These are phyloP conservation scores for Ganoderma sp. DNA, from an alignment of 1,284 basidiomycete genomes.

Conservation along the genomic window DNA sequence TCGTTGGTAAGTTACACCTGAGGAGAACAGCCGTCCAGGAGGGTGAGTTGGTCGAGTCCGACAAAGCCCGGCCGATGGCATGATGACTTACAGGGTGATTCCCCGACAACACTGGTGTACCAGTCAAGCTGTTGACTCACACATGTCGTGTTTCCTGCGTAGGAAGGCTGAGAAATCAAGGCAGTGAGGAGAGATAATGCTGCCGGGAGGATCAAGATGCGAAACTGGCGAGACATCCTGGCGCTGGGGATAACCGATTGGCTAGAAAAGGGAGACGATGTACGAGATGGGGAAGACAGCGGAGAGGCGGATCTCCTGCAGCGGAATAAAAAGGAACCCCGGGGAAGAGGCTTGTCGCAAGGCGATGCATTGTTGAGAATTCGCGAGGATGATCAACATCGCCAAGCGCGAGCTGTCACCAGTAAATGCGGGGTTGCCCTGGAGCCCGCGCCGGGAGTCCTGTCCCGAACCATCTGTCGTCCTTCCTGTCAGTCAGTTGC, in stretches of 20 bases:
- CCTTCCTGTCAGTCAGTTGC: neutral
- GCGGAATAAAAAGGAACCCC: neutral
- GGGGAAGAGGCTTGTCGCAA: neutral
- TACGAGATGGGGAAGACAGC: neutral
- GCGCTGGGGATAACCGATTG: neutral
- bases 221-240: neutral
- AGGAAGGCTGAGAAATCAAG: neutral
- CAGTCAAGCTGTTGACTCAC: neutral
- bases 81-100: neutral
- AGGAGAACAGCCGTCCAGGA: neutral
- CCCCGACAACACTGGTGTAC: neutral
- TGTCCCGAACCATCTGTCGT: neutral
- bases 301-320: neutral
- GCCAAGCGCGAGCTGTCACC: neutral
- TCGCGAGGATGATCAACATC: neutral
- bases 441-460: neutral
- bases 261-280: neutral
- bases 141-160: neutral
- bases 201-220: neutral
- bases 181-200: neutral
- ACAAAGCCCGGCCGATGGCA: neutral
- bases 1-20: constrained; percentile 21
- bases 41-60: neutral
- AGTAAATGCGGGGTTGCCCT: neutral
- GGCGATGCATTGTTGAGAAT: neutral